Evolutionary conservation across 2,329 filamentous ascomycete genomes (phyloP).

Genomic region (Decorospora gaudefroyi): DNA sequence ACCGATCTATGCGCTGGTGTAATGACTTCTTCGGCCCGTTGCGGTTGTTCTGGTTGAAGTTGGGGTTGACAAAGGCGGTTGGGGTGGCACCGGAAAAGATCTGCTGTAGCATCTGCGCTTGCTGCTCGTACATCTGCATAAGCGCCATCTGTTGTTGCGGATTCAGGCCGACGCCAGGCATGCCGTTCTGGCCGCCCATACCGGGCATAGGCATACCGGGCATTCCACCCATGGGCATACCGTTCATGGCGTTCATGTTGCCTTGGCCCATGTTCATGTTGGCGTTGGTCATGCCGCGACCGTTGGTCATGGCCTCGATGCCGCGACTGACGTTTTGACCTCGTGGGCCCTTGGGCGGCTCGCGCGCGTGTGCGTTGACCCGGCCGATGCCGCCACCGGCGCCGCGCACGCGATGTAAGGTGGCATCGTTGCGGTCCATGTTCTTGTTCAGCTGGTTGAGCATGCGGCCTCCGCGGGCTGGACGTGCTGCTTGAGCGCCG

Average conservation of each 20-base stretch:
- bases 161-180: conserved; percentile 59
- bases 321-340: conserved; percentile 49
- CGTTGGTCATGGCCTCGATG: conserved; percentile 45
- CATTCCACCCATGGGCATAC: conserved; percentile 40
- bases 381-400: conserved; percentile 75
- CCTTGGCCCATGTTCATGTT: conserved; percentile 41
- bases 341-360: conserved; percentile 72
- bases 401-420: conserved; percentile 75
- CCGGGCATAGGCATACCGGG: conserved; percentile 38
- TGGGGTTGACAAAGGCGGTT: conserved; percentile 58
- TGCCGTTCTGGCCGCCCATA: conserved; percentile 51
- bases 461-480: conserved; percentile 69
- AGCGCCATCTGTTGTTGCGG: conserved; percentile 73
- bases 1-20: conserved; percentile 69
- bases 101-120: conserved; percentile 63
- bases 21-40: conserved; percentile 60
- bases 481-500: conserved; percentile 33
- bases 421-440: conserved; percentile 76
- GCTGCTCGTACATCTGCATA: conserved; percentile 80
- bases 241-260: conserved; percentile 49
- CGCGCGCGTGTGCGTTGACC: conserved; percentile 76
- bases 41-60: conserved; percentile 54
- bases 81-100: conserved; percentile 49
- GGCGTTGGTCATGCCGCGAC: conserved; percentile 46
- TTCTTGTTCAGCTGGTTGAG: conserved; percentile 82